Base-by-base conservation (phyloP, 176 grass and related monocot genomes). In the Olyra latifolia region DNA sequence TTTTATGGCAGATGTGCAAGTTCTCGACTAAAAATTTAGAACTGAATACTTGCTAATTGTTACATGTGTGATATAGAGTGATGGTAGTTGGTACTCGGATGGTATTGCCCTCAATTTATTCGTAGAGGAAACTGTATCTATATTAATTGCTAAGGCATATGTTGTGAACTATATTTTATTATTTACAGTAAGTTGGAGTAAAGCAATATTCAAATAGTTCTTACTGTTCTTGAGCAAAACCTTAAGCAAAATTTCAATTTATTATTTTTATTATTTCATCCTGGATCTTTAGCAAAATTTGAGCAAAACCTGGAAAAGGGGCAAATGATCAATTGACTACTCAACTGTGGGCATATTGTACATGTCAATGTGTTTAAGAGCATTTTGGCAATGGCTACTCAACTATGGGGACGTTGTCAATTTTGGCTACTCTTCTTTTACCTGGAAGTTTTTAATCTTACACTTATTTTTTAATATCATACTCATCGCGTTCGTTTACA, bases 71-170 rank as follows among this genome's bases (percentile, higher is more conserved):
- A 77, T 39, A 39, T 65, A 22, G 15, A 24, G 8, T 79, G n/a
- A n/a, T n/a, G n/a, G n/a, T n/a, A n/a, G 17, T 50, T 2, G 2
- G 4, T 35, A 13, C 75, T 50, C 0, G 8, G 7, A 0, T 0
- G 39, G 0, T 27, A 62, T 48, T 70, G 59, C 9, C 41, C 41
- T 56, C 7, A 5, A 41, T n/a, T 42, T 10, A 80, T 70, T 80
- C 14, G 13, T 45, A 45, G 54, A 19, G 67, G 12, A 71, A 60
- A 47, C 28, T 24, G 0, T 81, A 54, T 22, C 17, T 17, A 24
- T 81, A 40, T 38, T 82, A 42, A 16, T 60, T 72, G 8, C 6
- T 44, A 80, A 66, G 49, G 64, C 50, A 56, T 56, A 69, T 68
- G 32, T n/a, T 24, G 32, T 24, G 2, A 54, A 54, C 61, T 54